Evolutionary conservation across 768 basidiomycete species (phyloP).

Genomic region (Phanerochaete carnosa): DNA sequence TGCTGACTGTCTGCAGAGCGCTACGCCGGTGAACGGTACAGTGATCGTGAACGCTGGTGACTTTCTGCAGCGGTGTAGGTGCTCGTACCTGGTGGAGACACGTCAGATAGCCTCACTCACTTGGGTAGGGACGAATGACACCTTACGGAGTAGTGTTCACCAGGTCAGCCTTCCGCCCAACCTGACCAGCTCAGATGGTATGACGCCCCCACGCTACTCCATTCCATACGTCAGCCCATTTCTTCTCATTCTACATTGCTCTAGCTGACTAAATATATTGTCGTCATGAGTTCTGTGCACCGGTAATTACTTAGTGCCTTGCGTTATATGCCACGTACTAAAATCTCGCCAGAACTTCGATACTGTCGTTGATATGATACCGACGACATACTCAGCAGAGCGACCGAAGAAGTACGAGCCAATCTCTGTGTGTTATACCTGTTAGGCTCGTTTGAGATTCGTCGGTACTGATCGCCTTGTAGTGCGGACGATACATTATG

Average conservation of each 20-base stretch:
- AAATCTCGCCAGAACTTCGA: conserved; percentile 13
- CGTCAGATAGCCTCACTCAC: not conserved
- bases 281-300: conserved; percentile 26
- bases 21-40: conserved; percentile 41
- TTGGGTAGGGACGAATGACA: conserved; percentile 32
- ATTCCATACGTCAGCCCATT: conserved; percentile 51
- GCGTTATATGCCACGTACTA: not conserved
- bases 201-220: conserved; percentile 53
- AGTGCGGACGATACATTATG: conserved; percentile 13
- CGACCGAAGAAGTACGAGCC: conserved; percentile 50
- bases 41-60: conserved; percentile 52
- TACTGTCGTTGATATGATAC: conserved; percentile 41
- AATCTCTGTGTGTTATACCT: conserved; percentile 22
- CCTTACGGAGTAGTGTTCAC: conserved; percentile 48
- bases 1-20: conserved; percentile 21
- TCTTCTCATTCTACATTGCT: not conserved
- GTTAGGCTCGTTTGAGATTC: conserved; percentile 33
- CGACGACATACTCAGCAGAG: conserved; percentile 44
- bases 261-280: not conserved
- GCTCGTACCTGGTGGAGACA: not conserved
- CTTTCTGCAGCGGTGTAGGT: conserved; percentile 46
- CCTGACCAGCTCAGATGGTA: conserved; percentile 22
- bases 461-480: not conserved
- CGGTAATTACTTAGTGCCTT: conserved; percentile 21
- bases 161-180: conserved; percentile 44